A percentile compares a stretch with the other conserved stretches of the same genome.
phyloP scores from a whole-genome alignment of 768 basidiomycete species.

The Termitomyces sp. region DNA sequence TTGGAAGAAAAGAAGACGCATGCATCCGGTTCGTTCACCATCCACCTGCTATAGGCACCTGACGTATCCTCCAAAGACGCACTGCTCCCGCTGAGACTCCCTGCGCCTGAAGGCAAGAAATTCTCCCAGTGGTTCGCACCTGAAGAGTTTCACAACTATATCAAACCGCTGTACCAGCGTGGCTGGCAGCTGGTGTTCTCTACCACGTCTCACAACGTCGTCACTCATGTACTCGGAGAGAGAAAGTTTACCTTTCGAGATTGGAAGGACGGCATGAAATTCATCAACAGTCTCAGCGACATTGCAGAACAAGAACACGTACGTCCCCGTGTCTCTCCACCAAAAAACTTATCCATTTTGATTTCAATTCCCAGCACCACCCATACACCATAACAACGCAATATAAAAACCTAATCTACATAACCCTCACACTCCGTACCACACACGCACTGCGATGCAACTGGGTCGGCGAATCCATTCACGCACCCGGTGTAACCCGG shows the following conservation, averaged over 20 bases:
- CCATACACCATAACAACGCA: conserved; percentile 19
- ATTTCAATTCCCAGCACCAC: conserved; percentile 16
- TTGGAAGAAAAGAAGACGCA: neutral
- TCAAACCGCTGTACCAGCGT: conserved; percentile 28
- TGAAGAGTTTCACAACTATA: conserved; percentile 23
- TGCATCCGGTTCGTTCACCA: neutral
- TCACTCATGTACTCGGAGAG: conserved; percentile 8
- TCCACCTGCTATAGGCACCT: too few relatives aligned
- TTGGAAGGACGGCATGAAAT: conserved; percentile 13
- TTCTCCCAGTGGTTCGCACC: conserved; percentile 20
- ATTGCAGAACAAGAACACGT: conserved; percentile 23
- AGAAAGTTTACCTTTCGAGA: conserved; percentile 14
- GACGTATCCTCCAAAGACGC: neutral
- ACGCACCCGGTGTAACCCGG: conserved; percentile 36
- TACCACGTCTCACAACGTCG: neutral
- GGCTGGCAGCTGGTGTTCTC: conserved; percentile 22
- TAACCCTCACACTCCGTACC: conserved; percentile 18
- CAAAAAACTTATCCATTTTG: too few relatives aligned
- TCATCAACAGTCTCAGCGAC: conserved; percentile 11
- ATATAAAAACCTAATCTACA: conserved; percentile 4
- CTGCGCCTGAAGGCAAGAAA: conserved; percentile 4
- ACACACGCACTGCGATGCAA: conserved; percentile 17
- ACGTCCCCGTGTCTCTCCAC: conserved; percentile 10
- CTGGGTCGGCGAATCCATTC: neutral
- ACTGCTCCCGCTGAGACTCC: conserved; percentile 14